Evolutionary conservation across 805 yeast species (phyloP).

Genomic region (Candida boleticola): DNA sequence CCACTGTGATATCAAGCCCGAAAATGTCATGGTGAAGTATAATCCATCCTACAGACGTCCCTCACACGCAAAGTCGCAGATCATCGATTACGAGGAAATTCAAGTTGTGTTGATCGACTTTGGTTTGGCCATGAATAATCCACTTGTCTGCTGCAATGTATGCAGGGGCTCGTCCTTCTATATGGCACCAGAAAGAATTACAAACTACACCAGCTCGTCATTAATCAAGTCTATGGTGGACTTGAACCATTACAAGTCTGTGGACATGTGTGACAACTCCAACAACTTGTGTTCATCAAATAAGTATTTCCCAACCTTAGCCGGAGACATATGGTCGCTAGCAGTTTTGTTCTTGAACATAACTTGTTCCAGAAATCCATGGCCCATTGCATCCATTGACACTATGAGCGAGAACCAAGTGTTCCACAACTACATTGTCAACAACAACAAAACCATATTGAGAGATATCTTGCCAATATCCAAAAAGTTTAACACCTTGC

Average conservation of each 20-base stretch:
- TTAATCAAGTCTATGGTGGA: conserved; percentile 26
- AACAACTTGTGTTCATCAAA: conserved; percentile 19
- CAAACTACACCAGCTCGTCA: conserved; percentile 37
- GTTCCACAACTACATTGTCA: conserved; percentile 57
- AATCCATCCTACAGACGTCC: conserved; percentile 24
- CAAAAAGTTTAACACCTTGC: conserved; percentile 52
- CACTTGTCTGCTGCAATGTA: conserved; percentile 59
- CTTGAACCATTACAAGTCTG: conserved; percentile 23
- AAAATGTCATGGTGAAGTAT: conserved; percentile 37
- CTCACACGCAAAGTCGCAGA: conserved; percentile 6
- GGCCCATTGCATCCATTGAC: conserved; percentile 71
- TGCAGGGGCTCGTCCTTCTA: conserved; percentile 88
- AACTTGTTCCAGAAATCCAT: conserved; percentile 82
- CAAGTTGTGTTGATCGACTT: conserved; percentile 76
- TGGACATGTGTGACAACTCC: conserved; percentile 13
- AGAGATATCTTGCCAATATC: conserved; percentile 73
- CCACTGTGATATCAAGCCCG: conserved; percentile 45
- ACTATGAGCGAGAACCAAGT: conserved; percentile 51
- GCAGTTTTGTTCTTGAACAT: conserved; percentile 79
- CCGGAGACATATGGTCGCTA: conserved; percentile 82
- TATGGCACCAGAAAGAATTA: conserved; percentile 88
- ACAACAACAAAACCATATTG: conserved; percentile 49
- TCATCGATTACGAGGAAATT: conserved; percentile 46
- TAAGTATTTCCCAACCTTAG: conserved; percentile 58
- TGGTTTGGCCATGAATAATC: conserved; percentile 74